Conservation (phyloP, 192 early-diverging fungal genomes). For the Funneliformis mosseae region DNA sequence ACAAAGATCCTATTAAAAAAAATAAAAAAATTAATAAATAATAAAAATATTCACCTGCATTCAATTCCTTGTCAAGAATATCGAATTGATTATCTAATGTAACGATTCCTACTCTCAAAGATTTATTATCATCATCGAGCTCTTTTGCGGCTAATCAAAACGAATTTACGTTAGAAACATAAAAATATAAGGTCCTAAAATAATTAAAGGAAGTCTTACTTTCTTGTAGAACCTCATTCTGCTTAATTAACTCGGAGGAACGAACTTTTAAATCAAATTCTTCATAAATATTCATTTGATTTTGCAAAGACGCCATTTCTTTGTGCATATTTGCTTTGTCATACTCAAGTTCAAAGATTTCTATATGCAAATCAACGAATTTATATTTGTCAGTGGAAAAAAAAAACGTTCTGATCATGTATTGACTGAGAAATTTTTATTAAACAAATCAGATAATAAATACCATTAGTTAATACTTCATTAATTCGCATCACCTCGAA, state of each 20-base stretch:
- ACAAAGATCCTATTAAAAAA: background rate
- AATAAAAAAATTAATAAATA: background rate
- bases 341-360: background rate
- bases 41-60: constrained; percentile 54
- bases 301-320: constrained; percentile 9
- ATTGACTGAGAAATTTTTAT: no score
- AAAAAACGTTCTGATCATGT: no score
- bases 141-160: background rate
- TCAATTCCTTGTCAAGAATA: constrained; percentile 63
- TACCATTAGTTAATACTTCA: background rate
- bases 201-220: background rate
- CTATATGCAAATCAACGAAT: background rate
- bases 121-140: constrained; percentile 5
- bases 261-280: background rate
- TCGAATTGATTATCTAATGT: constrained; percentile 43
- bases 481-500: background rate
- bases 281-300: constrained; percentile 9
- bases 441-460: background rate
- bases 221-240: constrained; percentile 22
- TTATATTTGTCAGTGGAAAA: background rate
- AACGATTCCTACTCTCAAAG: background rate
- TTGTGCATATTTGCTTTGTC: background rate
- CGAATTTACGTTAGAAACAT: background rate
- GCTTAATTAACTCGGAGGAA: constrained; percentile 6
- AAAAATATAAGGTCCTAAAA: background rate